Evolutionary conservation across 2,329 filamentous ascomycete species (phyloP), one percentile per base, ranked within the genome.

Genomic region (Curvularia spicifera): DNA sequence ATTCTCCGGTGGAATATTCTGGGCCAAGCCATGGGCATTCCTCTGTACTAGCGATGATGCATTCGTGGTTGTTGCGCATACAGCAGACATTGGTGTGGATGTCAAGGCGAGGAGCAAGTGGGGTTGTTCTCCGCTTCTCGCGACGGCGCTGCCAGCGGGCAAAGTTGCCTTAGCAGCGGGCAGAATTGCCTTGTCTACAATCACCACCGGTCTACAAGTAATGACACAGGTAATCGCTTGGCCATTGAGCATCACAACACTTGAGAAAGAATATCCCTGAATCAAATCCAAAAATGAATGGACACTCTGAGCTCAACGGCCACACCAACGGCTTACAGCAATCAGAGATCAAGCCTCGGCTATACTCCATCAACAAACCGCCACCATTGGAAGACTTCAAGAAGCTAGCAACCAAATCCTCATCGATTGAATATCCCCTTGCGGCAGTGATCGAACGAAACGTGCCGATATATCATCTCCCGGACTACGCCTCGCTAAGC

Each of bases 391-490:
- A 79, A 3, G 74, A 77, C 1, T 82, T 85, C 65, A 74, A 78
- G 57, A 64, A 68, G 2, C 72, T 84, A 28, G 84, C 80, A 63
- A 79, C 78, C 2, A 78, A 79, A 48, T 77, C 68, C 10, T 69
- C 74, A 7, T 65, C 73, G 18, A 7, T 57, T 9, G 12, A 62
- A 4, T 87, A 86, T 56, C 83, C 84, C 0, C 77, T 85, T 0
- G 80, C 83, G 0, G 67, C 67, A 6, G 59, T 71, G 4, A 74
- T 86, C 24, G 53, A 78, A 22, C 73, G 79, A 39, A 86, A 86
- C 61, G 77, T 88, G 3, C 85, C 85, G 0, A 80, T 87, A 59
- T 88, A 88, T 73, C 72, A 83, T 33, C 75, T 85, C 5, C 64
- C 73, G 0, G 59, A 67, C 2, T 78, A 79, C 56, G 70, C 79